Conservation (phyloP, 140 eudicot species). For the Stevia rebaudiana region DNA sequence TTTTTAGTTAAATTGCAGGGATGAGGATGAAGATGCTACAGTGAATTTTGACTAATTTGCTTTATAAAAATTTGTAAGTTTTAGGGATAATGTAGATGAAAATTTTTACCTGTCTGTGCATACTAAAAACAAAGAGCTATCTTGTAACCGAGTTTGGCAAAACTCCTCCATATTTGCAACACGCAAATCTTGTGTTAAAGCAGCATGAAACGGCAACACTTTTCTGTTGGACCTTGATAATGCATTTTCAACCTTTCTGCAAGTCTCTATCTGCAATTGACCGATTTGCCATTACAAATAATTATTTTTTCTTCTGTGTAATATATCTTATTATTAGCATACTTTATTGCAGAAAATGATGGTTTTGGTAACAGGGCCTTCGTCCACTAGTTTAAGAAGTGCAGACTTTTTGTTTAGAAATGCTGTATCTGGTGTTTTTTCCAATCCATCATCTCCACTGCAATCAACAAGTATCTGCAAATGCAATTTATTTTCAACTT, state of each 20-base stretch:
- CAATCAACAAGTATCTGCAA: slow-evolving; percentile 85
- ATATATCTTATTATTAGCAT: slow-evolving; percentile 18
- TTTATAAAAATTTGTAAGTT: too few species aligned
- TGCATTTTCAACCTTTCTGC: slow-evolving; percentile 90
- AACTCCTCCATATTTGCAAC: slow-evolving; percentile 82
- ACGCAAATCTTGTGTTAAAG: slow-evolving; percentile 70
- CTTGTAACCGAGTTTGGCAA: slow-evolving; percentile 33
- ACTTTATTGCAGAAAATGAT: slow-evolving; percentile 93
- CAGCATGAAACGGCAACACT: slow-evolving; percentile 89
- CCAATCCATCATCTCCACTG: slow-evolving; percentile 77
- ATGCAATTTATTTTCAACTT: neutral
- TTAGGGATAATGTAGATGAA: neutral
- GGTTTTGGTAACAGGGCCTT: slow-evolving; percentile 62
- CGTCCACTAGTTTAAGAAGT: slow-evolving; percentile 59
- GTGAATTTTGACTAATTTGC: too few species aligned
- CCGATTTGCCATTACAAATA: neutral
- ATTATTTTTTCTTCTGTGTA: neutral
- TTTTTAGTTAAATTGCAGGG: too few species aligned
- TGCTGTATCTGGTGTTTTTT: slow-evolving; percentile 83
- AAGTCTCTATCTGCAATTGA: slow-evolving; percentile 78
- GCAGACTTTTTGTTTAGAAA: slow-evolving; percentile 80
- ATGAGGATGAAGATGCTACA: too few species aligned
- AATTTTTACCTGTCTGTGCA: slow-evolving; percentile 81
- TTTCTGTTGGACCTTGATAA: slow-evolving; percentile 63
- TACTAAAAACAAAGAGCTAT: slow-evolving; percentile 60